A percentile compares a stretch with the other conserved stretches of the same genome.
Conservation (phyloP, 495 filamentous ascomycete species). For the Evernia prunastri region DNA sequence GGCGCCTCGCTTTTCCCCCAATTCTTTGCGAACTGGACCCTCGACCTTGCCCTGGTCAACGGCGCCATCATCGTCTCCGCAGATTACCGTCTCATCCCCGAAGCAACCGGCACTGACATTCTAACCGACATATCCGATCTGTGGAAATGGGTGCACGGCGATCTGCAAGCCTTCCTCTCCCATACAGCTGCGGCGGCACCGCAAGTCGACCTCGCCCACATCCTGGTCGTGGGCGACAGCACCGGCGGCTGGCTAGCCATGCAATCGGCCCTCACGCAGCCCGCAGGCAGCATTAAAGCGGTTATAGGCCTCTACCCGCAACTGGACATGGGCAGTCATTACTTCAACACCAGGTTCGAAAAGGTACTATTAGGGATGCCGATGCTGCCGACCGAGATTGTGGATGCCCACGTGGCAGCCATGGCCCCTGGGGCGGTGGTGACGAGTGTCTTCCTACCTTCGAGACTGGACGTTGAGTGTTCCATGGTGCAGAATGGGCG, state of each 20-base stretch:
- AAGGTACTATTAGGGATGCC: neutral
- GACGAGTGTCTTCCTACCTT: neutral
- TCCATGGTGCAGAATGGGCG: neutral
- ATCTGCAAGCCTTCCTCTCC: neutral
- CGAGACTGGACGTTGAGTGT: neutral
- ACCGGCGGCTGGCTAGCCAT: neutral
- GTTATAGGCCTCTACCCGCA: neutral
- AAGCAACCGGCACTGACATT: neutral
- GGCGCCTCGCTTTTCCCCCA: neutral
- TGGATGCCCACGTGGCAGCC: neutral
- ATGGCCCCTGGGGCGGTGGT: neutral
- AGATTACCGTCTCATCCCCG: neutral
- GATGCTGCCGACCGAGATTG: neutral
- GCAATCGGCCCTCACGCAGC: slow-evolving; percentile 1
- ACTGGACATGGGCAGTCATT: neutral
- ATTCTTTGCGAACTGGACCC: neutral
- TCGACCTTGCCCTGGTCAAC: neutral
- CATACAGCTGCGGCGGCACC: neutral
- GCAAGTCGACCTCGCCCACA: neutral
- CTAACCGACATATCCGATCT: neutral
- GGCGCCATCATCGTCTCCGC: neutral
- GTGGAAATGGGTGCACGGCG: neutral
- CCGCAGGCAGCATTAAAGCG: neutral
- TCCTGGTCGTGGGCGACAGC: neutral
- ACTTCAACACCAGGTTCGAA: neutral